Conservation (phyloP, 371 early-diverging fungal genomes). For the Mucor plumbeus region DNA sequence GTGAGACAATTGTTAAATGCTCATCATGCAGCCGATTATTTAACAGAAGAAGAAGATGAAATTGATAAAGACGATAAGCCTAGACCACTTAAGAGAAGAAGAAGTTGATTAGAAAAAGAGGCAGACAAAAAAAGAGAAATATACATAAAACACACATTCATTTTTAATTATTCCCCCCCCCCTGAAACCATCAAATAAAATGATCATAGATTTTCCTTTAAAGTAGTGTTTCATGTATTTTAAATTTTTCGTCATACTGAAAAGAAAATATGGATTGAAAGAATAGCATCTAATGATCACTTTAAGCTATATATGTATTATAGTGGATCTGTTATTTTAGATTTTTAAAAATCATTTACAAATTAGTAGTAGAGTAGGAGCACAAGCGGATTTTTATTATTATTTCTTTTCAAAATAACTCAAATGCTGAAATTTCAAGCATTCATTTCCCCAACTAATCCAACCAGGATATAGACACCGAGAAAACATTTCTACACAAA, state of each 20-base stretch:
- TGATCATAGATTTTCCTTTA: too few relatives aligned
- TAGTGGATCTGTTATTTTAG: too few relatives aligned
- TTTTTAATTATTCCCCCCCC: neutral
- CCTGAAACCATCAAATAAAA: neutral
- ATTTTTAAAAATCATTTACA: too few relatives aligned
- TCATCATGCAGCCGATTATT: constrained; percentile 1
- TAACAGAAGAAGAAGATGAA: constrained; percentile 19
- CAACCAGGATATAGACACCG: constrained; percentile 67
- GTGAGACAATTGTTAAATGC: constrained; percentile 14
- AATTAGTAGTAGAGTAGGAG: too few relatives aligned
- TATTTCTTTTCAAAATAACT: constrained; percentile 33
- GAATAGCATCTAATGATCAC: too few relatives aligned
- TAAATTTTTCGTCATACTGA: too few relatives aligned
- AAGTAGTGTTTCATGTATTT: too few relatives aligned
- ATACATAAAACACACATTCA: neutral
- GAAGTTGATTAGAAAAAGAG: constrained; percentile 2
- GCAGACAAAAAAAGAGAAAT: neutral
- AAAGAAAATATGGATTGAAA: too few relatives aligned
- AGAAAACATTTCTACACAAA: constrained; percentile 75
- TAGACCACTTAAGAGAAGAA: constrained; percentile 22
- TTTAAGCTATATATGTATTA: too few relatives aligned
- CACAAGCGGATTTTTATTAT: neutral
- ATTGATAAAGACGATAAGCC: constrained; percentile 24
- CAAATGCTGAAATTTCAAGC: constrained; percentile 63
- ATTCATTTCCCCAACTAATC: constrained; percentile 82